Conservation (phyloP, 306 rosid genomes). For the Castanea mollissima region DNA sequence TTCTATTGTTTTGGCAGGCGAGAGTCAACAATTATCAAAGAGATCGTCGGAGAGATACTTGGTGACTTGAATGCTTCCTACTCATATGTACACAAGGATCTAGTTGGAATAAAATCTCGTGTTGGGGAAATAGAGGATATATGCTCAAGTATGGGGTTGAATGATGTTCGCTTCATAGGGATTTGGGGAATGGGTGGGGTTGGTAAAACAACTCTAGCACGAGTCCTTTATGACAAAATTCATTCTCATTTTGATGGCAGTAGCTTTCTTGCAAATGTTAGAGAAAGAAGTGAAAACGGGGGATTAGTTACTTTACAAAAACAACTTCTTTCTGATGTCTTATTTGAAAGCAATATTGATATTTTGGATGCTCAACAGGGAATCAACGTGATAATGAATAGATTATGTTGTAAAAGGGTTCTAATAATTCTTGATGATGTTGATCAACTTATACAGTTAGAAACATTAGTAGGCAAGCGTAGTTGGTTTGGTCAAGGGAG, state of each 20-base stretch:
- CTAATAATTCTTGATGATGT: conserved; percentile 4
- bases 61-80: no score
- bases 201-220: conserved; percentile 24
- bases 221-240: conserved; percentile 12
- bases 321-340: no score
- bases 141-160: background rate
- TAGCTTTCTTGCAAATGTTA: conserved; percentile 15
- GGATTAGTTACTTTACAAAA: no score
- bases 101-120: conserved; percentile 12
- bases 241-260: background rate
- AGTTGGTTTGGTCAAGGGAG: background rate
- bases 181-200: conserved; percentile 29
- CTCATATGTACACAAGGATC: background rate
- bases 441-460: background rate
- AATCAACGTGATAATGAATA: no score
- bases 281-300: no score
- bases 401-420: background rate
- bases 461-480: background rate
- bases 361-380: no score
- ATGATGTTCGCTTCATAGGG: background rate
- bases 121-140: background rate
- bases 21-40: no score
- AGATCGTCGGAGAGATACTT: no score
- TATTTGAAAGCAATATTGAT: no score
- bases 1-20: no score